Conservation (phyloP, 2,329 filamentous ascomycete species). For the Trichophyton verrucosum region DNA sequence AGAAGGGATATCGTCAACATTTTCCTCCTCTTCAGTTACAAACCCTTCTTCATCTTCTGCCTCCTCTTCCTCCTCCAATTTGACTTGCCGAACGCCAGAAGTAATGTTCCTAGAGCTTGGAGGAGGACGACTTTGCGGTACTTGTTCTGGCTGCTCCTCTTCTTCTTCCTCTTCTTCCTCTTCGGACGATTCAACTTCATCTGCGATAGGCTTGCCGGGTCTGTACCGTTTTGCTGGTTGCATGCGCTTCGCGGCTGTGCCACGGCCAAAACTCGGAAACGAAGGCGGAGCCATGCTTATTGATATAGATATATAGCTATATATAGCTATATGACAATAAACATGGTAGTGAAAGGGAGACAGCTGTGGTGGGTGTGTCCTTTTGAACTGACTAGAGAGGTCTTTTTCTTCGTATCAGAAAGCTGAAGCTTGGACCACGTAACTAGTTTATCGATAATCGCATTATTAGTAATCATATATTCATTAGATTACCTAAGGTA, state of each 20-base stretch:
- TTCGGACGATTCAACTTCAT: conserved; percentile 37
- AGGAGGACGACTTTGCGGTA: conserved; percentile 30
- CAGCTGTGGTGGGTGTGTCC: neutral
- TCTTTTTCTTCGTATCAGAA: neutral
- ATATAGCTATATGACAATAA: neutral
- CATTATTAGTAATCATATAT: neutral
- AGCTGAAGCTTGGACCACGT: neutral
- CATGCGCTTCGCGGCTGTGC: conserved; percentile 57
- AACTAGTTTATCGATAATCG: neutral
- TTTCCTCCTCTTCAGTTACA: conserved; percentile 41
- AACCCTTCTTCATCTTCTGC: conserved; percentile 45
- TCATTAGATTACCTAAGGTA: too few relatives aligned
- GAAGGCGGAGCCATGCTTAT: conserved; percentile 25
- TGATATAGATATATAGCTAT: neutral
- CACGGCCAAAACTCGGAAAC: conserved; percentile 35
- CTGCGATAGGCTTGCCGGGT: conserved; percentile 59
- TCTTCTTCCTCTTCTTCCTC: conserved; percentile 43
- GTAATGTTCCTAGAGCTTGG: conserved; percentile 24
- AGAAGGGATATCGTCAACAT: conserved; percentile 10
- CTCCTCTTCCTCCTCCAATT: conserved; percentile 29
- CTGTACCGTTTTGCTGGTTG: conserved; percentile 64
- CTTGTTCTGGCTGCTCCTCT: conserved; percentile 38
- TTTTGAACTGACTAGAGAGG: neutral
- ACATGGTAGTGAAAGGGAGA: neutral
- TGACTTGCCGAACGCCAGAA: conserved; percentile 23